phyloP scores from a whole-genome alignment of 352 stramenopile species.

The Peronospora belbahrii region DNA sequence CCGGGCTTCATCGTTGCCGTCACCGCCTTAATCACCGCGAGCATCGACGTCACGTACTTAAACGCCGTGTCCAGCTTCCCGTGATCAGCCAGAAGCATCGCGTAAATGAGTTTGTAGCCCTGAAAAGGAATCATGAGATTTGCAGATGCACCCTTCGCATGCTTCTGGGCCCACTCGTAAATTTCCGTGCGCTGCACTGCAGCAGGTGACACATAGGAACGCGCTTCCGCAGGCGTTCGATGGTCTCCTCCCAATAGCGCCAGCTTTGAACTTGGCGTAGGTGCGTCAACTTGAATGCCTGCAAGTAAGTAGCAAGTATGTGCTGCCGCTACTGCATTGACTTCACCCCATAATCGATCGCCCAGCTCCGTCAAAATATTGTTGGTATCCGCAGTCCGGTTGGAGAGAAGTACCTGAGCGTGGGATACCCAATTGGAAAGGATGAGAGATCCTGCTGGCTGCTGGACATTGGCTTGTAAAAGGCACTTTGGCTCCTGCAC shows the following conservation, averaged over 20 bases:
- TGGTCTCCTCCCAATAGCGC: conserved; percentile 77
- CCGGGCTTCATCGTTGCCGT: conserved; percentile 76
- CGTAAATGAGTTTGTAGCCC: conserved; percentile 86
- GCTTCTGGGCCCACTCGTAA: conserved; percentile 78
- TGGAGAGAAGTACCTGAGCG: conserved; percentile 73
- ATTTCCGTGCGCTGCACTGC: conserved; percentile 81
- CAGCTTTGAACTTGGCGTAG: conserved; percentile 67
- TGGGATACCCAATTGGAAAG: conserved; percentile 71
- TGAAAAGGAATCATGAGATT: conserved; percentile 81
- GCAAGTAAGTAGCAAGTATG: conserved; percentile 80
- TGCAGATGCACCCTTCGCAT: conserved; percentile 30
- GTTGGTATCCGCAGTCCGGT: conserved; percentile 74
- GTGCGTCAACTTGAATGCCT: conserved; percentile 62
- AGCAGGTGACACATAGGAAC: conserved; percentile 74
- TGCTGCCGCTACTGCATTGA: conserved; percentile 49
- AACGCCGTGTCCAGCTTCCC: conserved; percentile 78
- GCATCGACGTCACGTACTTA: conserved; percentile 84
- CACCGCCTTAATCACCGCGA: conserved; percentile 63
- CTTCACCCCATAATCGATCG: conserved; percentile 76
- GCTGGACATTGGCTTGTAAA: conserved; percentile 32
- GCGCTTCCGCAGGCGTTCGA: conserved; percentile 52
- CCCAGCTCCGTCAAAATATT: conserved; percentile 76
- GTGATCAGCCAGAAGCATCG: conserved; percentile 78
- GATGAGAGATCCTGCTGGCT: conserved; percentile 39
- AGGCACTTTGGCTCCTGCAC: conserved; percentile 77